These are phyloP conservation scores for Venturia asperata DNA, from an alignment of 2,329 filamentous ascomycete species.

Conservation along the genomic window DNA sequence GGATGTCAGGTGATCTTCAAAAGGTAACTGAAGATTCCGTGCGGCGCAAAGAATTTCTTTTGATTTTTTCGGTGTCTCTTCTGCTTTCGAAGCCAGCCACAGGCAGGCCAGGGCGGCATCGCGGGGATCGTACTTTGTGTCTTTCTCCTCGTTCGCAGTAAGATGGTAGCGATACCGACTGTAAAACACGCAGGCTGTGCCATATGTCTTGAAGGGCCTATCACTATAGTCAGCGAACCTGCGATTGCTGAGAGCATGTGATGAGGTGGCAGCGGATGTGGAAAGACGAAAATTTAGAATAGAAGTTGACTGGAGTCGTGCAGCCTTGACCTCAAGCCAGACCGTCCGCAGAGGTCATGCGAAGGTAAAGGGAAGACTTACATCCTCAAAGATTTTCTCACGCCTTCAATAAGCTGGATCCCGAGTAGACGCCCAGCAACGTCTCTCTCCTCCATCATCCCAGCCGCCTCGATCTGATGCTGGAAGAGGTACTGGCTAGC, in stretches of 20 bases:
- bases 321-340: background rate
- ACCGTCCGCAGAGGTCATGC: background rate
- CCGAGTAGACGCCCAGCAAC: slow-evolving; percentile 12
- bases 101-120: slow-evolving; percentile 84
- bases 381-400: slow-evolving; percentile 17
- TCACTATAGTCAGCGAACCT: background rate
- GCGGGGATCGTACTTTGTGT: slow-evolving; percentile 11
- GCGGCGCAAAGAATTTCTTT: slow-evolving; percentile 85
- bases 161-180: slow-evolving; percentile 63
- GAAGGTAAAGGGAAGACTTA: background rate
- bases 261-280: background rate
- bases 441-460: slow-evolving; percentile 17
- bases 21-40: slow-evolving; percentile 69
- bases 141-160: slow-evolving; percentile 4
- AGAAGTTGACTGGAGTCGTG: too few relatives aligned
- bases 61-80: slow-evolving; percentile 96
- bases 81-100: slow-evolving; percentile 92
- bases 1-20: slow-evolving; percentile 61
- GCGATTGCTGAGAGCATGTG: background rate
- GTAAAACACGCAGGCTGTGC: slow-evolving; percentile 86
- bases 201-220: slow-evolving; percentile 83
- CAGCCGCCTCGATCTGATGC: slow-evolving; percentile 17
- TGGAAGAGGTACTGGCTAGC: slow-evolving; percentile 18
- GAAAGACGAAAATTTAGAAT: background rate
- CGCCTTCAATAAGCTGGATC: slow-evolving; percentile 15